These are phyloP conservation scores for Populus davidiana DNA, from an alignment of 345 rosid genomes.

Conservation along the genomic window DNA sequence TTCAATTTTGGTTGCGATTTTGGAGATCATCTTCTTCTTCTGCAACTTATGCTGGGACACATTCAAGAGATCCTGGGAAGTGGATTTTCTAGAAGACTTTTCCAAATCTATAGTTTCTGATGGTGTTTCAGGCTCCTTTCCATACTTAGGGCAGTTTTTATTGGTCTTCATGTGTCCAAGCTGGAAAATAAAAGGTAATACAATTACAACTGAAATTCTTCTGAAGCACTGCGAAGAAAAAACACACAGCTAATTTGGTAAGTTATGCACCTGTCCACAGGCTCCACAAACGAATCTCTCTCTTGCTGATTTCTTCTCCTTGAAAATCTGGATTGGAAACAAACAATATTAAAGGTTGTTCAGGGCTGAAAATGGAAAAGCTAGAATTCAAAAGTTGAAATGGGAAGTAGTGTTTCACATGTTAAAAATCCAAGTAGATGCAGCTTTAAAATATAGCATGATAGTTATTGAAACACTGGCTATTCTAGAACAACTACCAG, in stretches of 20 bases:
- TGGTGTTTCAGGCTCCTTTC: slow-evolving; percentile 72
- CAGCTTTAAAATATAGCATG: not conserved
- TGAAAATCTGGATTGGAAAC: slow-evolving; percentile 45
- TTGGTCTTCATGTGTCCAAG: slow-evolving; percentile 99
- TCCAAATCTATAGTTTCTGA: slow-evolving; percentile 51
- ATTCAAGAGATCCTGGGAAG: slow-evolving; percentile 48
- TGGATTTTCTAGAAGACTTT: slow-evolving; percentile 52
- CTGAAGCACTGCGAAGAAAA: not conserved
- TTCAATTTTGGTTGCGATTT: slow-evolving; percentile 51
- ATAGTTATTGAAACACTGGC: not conserved
- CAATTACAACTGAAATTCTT: slow-evolving; percentile 7
- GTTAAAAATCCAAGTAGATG: not conserved
- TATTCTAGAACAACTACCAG: not conserved
- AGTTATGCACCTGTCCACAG: slow-evolving; percentile 75
- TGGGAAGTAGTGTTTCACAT: not conserved
- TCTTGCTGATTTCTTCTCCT: slow-evolving; percentile 95
- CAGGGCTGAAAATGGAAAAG: not conserved
- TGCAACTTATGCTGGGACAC: slow-evolving; percentile 51
- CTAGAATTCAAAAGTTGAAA: not conserved
- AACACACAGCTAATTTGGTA: not conserved
- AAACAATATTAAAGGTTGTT: not conserved
- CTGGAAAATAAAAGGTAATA: slow-evolving; percentile 41
- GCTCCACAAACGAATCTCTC: slow-evolving; percentile 95
- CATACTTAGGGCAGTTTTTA: slow-evolving; percentile 89
- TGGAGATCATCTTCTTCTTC: slow-evolving; percentile 55